Base-by-base conservation (phyloP, 257 asterid species). In the Solanum rostratum region DNA sequence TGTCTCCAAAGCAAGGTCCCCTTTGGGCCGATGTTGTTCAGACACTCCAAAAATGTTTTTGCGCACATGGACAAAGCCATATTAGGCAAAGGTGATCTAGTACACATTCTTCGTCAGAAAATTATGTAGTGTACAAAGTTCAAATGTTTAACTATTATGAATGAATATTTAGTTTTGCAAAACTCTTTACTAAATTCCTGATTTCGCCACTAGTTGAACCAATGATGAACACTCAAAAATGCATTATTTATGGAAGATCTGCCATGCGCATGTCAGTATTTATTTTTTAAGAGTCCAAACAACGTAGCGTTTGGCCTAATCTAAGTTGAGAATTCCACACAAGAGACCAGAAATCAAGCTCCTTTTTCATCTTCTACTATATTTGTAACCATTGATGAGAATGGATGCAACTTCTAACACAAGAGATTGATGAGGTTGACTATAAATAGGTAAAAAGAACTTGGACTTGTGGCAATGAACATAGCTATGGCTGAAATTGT, bases 231-330 rank as follows among this genome's bases (percentile, higher is more conserved):
- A 18, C 15, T 66, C 22, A 16, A 66, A 66, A 68, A 37, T 37
- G 29, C 50, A 37, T 4, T 3, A 9, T 1, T 66, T 30, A 10
- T 37, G 0, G 0, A 68, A 8, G 2, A 68, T 18, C 4, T 0
- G 8, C 33, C 24, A 66, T 2, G 9, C 3, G 1, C 62, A 11
- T 2, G 0, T 29, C 9, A 2, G 2, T 1, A 19, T 68, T 68
- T 1, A 19, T 37, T 68, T 37, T 69, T 37, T 9, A 37, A 37
- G 18, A 37, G 78, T 37, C 1, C 0, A 1, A 69, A 1, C 2
- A 37, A 19, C 0, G 4, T 68, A 4, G 3, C 2, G 16, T 10
- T 70, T 41, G 11, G 5, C 79, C 33, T 71, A 41, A 71, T 71
- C 33, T 2, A 11, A 12, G 30, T 12, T 71, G 53, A 41, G 54